Percentiles rank a stretch among this genome's conserved stretches.
Evolutionary conservation across 2,329 filamentous ascomycete species (phyloP).

Genomic region (Paecilomyces formosus): DNA sequence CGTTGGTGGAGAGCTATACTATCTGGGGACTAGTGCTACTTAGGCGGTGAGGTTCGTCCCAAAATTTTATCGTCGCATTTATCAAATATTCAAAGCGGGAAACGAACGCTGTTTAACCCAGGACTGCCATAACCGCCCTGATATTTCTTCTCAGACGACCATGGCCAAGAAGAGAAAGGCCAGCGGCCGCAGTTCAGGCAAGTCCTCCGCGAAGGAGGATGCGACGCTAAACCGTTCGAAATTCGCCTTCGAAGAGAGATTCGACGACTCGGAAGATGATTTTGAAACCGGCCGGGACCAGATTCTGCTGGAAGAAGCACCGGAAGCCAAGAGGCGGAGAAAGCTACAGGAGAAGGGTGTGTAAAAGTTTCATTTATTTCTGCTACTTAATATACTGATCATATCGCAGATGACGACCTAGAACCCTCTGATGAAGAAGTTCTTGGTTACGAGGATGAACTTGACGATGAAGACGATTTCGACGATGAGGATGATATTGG

Average conservation of each 20-base stretch:
- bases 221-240: constrained; percentile 21
- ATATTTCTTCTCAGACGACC: constrained; percentile 1
- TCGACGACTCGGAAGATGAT: constrained; percentile 90
- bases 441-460: constrained; percentile 46
- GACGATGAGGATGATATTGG: constrained; percentile 39
- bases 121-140: constrained; percentile 1
- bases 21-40: not conserved
- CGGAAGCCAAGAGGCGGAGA: constrained; percentile 67
- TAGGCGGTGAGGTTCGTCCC: constrained; percentile 4
- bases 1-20: not conserved
- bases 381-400: constrained; percentile 10
- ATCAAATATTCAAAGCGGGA: constrained; percentile 1
- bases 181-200: constrained; percentile 37
- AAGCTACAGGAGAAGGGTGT: constrained; percentile 60
- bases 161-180: constrained; percentile 64
- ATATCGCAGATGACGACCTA: constrained; percentile 45
- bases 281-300: constrained; percentile 83
- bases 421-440: constrained; percentile 58
- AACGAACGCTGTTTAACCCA: not conserved
- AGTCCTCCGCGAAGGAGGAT: constrained; percentile 26
- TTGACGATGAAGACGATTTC: constrained; percentile 24
- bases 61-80: constrained; percentile 2
- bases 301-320: constrained; percentile 75
- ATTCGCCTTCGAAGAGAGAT: constrained; percentile 55
- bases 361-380: constrained; percentile 1